Base-by-base conservation (phyloP, 2,329 filamentous ascomycete species). In the Lasiodiplodia citricola region DNA sequence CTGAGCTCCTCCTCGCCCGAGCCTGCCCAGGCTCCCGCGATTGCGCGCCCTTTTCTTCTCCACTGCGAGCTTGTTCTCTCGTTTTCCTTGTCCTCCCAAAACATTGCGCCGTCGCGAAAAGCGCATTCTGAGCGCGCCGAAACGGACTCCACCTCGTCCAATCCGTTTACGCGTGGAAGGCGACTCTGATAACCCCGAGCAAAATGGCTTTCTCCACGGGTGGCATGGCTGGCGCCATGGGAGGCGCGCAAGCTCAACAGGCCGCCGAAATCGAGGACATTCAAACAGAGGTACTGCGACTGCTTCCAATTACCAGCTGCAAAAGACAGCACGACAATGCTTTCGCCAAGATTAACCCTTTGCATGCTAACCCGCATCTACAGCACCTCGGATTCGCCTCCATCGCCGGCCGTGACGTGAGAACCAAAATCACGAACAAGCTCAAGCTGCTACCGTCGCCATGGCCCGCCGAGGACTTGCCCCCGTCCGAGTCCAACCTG, bases 401-500 rank as follows among this genome's bases (percentile, higher is more conserved):
- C 47, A 64, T 64, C 47, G 47, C 60, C 31, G 60, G 47, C 1
- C 60, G 60, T 28, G 52, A 64, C 31, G 23, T 47, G 47, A 64
- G 52, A n/a, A 64, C 60, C 13, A 64, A 64, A 52, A 52, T 64
- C 60, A 93, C 97, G 75, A 88, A 91, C 69, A 97, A 95, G 80
- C 82, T 98, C 73, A 92, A 91, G 77, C 83, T 92, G 28, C 83
- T 98, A 52, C 92, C 93, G 18, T 86, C 90, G 23, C 85, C 90
- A 77, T 98, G 95, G 94, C 88, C 91, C 51, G 75, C 80, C 70
- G 84, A 90, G 73, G 83, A 87, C 47, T 85, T 92, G 28, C 95
- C 96, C 38, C 85, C 91, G 2, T 85, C 92, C 4, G 93, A 91
- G 55, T 89, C 93, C 14, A 96, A 93, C 2, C 90, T 99, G 47